Evolutionary conservation across 768 basidiomycete species (phyloP).

Genomic region (Sistotremastrum niveocremeum): DNA sequence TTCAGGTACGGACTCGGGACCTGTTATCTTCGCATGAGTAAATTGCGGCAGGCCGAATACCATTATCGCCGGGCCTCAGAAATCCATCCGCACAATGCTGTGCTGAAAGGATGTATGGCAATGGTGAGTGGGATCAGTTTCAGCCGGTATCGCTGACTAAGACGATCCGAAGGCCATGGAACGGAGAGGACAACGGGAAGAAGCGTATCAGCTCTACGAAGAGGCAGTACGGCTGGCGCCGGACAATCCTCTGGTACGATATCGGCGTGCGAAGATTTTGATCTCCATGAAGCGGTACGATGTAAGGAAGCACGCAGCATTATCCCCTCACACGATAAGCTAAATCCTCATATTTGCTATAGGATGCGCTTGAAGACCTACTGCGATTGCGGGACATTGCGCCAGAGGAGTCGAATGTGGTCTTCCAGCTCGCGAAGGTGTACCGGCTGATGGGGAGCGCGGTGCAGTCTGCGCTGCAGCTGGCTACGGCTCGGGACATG

Average conservation of each 20-base stretch:
- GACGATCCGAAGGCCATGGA: constrained; percentile 60
- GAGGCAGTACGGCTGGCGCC: constrained; percentile 68
- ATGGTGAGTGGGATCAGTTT: constrained; percentile 51
- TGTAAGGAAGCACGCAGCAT: constrained; percentile 32
- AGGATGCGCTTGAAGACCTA: constrained; percentile 76
- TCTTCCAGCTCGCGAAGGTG: constrained; percentile 89
- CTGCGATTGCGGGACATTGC: constrained; percentile 67
- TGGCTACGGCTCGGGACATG: constrained; percentile 85
- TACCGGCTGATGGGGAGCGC: constrained; percentile 74
- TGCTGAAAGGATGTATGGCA: constrained; percentile 91
- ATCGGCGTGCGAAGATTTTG: constrained; percentile 85
- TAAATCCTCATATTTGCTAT: constrained; percentile 15
- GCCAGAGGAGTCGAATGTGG: constrained; percentile 92
- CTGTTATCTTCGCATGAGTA: constrained; percentile 91
- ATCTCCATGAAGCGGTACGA: constrained; percentile 72
- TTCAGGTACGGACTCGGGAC: constrained; percentile 96
- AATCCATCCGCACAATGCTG: constrained; percentile 90
- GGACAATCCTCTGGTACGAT: constrained; percentile 85
- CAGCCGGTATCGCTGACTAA: not conserved
- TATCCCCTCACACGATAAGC: not conserved
- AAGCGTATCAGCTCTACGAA: constrained; percentile 70
- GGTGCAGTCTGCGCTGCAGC: constrained; percentile 66
- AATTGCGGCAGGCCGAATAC: constrained; percentile 86
- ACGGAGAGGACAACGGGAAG: constrained; percentile 61
- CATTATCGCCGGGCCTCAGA: constrained; percentile 87